Evolutionary conservation across 2,329 filamentous ascomycete genomes (phyloP).

Genomic region (Sclerotinia trifoliorum): DNA sequence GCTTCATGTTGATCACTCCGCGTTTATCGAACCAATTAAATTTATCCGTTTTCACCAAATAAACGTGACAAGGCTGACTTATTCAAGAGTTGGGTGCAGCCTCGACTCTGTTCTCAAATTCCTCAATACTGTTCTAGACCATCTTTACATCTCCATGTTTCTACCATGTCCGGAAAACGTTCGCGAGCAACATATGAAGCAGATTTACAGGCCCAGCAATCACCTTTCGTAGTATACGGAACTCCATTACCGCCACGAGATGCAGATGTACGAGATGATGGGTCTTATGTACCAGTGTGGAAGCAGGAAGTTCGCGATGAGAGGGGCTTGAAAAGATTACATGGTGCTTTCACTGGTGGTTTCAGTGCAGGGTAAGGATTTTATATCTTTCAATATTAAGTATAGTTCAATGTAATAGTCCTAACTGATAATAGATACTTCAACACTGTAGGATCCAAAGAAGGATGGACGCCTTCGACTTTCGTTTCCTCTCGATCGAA

Average conservation of each 20-base stretch:
- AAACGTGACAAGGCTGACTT: constrained; percentile 12
- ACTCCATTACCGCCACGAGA: constrained; percentile 80
- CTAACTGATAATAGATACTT: constrained; percentile 67
- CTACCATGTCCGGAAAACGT: constrained; percentile 73
- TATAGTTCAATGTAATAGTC: constrained; percentile 22
- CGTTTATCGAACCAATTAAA: neutral
- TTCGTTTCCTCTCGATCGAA: constrained; percentile 88
- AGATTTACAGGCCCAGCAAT: constrained; percentile 63
- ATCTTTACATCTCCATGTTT: constrained; percentile 27
- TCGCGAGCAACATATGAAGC: constrained; percentile 75
- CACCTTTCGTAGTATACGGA: constrained; percentile 77
- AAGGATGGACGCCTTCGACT: constrained; percentile 91
- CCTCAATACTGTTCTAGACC: constrained; percentile 4
- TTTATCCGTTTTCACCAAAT: neutral
- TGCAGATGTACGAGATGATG: constrained; percentile 77
- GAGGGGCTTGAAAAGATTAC: constrained; percentile 81
- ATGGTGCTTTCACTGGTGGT: constrained; percentile 94
- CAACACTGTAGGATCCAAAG: constrained; percentile 96
- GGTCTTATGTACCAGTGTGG: constrained; percentile 92
- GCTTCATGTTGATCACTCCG: neutral
- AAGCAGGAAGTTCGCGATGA: constrained; percentile 98
- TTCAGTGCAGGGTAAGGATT: constrained; percentile 84
- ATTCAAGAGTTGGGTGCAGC: constrained; percentile 13
- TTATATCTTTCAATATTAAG: constrained; percentile 5
- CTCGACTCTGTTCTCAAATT: constrained; percentile 11